Percentiles rank a stretch among this genome's conserved stretches.
Evolutionary conservation across 2,329 filamentous ascomycete genomes (phyloP).

Genomic region (Xylaria sp.): DNA sequence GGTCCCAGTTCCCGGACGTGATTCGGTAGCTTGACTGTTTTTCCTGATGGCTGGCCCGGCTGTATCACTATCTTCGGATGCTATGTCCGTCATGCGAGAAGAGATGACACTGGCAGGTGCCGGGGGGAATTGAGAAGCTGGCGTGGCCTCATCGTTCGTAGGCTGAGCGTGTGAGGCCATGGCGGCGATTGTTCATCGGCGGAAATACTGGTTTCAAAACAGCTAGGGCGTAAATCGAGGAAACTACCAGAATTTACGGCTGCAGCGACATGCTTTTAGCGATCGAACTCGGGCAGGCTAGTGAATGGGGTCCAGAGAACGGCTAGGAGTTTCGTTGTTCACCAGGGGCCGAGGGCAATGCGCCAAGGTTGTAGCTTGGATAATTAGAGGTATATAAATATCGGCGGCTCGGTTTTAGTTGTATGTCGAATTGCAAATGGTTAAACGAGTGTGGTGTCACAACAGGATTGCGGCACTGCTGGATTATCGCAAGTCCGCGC

Average conservation of each 20-base stretch:
- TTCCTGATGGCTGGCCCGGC: conserved; percentile 44
- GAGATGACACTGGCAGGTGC: conserved; percentile 75
- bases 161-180: conserved; percentile 56
- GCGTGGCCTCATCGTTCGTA: conserved; percentile 53
- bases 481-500: conserved; percentile 17
- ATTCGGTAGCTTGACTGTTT: conserved; percentile 58
- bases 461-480: conserved; percentile 7
- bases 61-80: conserved; percentile 65
- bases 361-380: not conserved
- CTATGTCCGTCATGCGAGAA: conserved; percentile 76
- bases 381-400: conserved; percentile 13
- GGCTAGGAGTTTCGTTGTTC: not conserved
- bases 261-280: conserved; percentile 28
- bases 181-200: conserved; percentile 19
- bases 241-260: not conserved
- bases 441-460: conserved; percentile 30
- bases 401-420: conserved; percentile 5
- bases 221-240: not conserved
- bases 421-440: conserved; percentile 5
- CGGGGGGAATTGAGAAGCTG: conserved; percentile 55
- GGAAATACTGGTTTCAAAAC: not conserved
- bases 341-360: not conserved
- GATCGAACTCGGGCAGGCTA: conserved; percentile 2
- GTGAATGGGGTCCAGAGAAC: not conserved
- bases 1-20: conserved; percentile 65